Evolutionary conservation across 2,329 filamentous ascomycete species (phyloP).

Genomic region (Chrysoporthe puriensis): DNA sequence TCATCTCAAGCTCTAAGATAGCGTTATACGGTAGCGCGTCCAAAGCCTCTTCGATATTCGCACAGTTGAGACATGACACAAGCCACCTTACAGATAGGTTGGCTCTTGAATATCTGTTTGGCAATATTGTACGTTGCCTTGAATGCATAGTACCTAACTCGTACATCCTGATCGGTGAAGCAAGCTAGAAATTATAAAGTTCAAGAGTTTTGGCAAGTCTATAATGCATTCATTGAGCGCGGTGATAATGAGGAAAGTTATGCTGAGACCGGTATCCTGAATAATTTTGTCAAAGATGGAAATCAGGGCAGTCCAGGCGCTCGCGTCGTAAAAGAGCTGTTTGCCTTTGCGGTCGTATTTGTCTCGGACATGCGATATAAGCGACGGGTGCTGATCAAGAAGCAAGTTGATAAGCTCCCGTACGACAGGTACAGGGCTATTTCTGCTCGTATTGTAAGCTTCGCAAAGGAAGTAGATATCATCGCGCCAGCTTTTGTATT

Average conservation of each 20-base stretch:
- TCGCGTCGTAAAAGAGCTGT: constrained; percentile 41
- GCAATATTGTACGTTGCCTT: constrained; percentile 99
- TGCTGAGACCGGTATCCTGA: constrained; percentile 37
- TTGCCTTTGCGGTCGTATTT: constrained; percentile 38
- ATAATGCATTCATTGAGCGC: constrained; percentile 51
- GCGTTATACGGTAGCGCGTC: no score
- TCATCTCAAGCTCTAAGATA: no score
- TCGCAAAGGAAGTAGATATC: constrained; percentile 49
- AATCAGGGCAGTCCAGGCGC: constrained; percentile 43
- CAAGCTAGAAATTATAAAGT: constrained; percentile 73
- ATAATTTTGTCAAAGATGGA: constrained; percentile 46
- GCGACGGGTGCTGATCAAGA: constrained; percentile 35
- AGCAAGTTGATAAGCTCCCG: constrained; percentile 49
- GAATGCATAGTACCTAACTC: constrained; percentile 96
- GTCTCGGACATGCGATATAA: constrained; percentile 40
- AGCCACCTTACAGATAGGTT: constrained; percentile 74
- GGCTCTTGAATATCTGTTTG: constrained; percentile 95
- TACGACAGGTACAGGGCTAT: constrained; percentile 45
- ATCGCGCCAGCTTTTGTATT: not conserved
- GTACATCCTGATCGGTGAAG: constrained; percentile 96
- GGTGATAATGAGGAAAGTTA: constrained; percentile 47
- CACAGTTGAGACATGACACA: no score
- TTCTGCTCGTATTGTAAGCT: constrained; percentile 40
- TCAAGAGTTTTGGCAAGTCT: constrained; percentile 38
- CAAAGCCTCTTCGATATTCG: no score